Evolutionary conservation across 1,139 yeast species (phyloP).

Genomic region (Zhuliangozyma blackwelliae): DNA sequence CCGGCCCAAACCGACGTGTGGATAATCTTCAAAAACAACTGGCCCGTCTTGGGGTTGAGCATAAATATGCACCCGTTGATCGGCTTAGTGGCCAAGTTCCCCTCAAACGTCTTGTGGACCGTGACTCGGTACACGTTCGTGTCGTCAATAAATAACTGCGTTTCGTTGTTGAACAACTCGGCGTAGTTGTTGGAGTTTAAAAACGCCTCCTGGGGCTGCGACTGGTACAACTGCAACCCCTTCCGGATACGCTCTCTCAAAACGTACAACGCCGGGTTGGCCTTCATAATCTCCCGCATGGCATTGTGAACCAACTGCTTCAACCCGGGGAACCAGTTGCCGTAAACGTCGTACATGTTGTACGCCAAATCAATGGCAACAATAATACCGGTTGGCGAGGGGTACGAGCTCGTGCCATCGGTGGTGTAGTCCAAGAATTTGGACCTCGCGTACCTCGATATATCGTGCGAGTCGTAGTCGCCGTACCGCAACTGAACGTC

Average conservation of each 20-base stretch:
- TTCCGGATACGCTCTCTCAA: constrained; percentile 90
- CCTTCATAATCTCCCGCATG: constrained; percentile 90
- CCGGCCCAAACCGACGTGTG: constrained; percentile 98
- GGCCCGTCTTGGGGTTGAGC: constrained; percentile 86
- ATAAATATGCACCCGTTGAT: constrained; percentile 91
- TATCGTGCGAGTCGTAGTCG: constrained; percentile 96
- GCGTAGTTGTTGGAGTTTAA: constrained; percentile 87
- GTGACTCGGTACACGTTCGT: constrained; percentile 93
- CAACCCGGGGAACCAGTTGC: constrained; percentile 95
- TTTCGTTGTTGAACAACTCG: constrained; percentile 80
- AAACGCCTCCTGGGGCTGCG: constrained; percentile 90
- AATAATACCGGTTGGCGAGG: constrained; percentile 90
- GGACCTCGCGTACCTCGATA: constrained; percentile 89
- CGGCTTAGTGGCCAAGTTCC: constrained; percentile 88
- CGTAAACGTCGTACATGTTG: constrained; percentile 94
- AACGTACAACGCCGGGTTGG: constrained; percentile 90
- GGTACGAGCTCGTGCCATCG: constrained; percentile 81
- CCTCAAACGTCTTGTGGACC: constrained; percentile 88
- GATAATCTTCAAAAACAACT: constrained; percentile 78
- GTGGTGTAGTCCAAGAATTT: constrained; percentile 90
- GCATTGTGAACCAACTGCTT: constrained; percentile 89
- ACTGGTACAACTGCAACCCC: constrained; percentile 88
- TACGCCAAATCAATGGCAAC: constrained; percentile 92
- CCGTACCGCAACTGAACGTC: constrained; percentile 96
- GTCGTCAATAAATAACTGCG: constrained; percentile 84